A percentile compares a stretch with the other conserved stretches of the same genome.
Conservation (phyloP, 495 filamentous ascomycete genomes). For the Daldinia loculata region DNA sequence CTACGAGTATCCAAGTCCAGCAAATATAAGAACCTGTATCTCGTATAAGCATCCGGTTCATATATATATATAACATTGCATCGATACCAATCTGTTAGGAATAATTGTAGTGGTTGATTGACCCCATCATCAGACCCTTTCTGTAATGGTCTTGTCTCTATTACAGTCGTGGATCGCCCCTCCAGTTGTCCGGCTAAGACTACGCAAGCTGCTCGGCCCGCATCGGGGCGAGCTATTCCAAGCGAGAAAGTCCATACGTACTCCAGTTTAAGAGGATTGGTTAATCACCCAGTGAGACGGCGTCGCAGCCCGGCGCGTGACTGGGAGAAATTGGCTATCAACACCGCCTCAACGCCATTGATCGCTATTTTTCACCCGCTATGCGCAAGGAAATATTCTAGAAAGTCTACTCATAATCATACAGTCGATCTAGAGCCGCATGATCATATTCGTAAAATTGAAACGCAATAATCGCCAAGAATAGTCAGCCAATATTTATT, state of each 20-base stretch:
- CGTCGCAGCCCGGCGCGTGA: slow-evolving; percentile 3
- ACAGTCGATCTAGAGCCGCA: background rate
- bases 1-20: background rate
- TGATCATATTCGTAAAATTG: background rate
- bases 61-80: background rate
- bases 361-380: slow-evolving; percentile 25
- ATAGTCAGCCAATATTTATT: background rate
- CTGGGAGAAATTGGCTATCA: slow-evolving; percentile 2
- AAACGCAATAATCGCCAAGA: background rate
- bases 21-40: background rate
- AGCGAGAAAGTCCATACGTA: background rate
- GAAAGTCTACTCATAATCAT: background rate
- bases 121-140: background rate
- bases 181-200: slow-evolving; percentile 14
- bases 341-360: slow-evolving; percentile 17
- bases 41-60: background rate
- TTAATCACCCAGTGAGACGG: slow-evolving; percentile 17
- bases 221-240: slow-evolving; percentile 10
- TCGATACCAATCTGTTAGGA: background rate
- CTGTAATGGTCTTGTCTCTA: slow-evolving; percentile 1
- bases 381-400: slow-evolving; percentile 19
- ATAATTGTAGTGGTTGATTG: background rate
- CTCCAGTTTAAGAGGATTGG: background rate
- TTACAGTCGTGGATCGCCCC: background rate
- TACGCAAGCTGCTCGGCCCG: slow-evolving; percentile 12